Evolutionary conservation across 2,329 filamentous ascomycete genomes (phyloP).

Genomic region (Colletotrichum cordylinicola): DNA sequence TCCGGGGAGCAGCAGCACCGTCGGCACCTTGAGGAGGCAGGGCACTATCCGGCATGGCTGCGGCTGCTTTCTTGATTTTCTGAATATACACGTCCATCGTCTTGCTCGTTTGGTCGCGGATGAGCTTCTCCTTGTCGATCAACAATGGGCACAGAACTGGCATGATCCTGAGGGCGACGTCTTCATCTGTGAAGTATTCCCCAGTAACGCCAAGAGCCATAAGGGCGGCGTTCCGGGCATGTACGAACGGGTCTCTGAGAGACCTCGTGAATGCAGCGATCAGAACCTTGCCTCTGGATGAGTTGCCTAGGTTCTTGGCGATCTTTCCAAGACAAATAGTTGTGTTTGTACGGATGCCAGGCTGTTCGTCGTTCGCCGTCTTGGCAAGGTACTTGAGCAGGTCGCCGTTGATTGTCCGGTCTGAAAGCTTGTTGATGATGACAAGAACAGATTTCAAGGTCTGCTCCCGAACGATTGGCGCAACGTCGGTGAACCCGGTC

Average conservation of each 20-base stretch:
- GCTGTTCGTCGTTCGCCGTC: slow-evolving; percentile 96
- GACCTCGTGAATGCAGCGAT: slow-evolving; percentile 91
- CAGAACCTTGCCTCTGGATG: slow-evolving; percentile 86
- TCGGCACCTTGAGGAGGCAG: slow-evolving; percentile 69
- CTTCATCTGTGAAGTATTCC: slow-evolving; percentile 88
- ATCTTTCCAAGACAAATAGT: slow-evolving; percentile 98
- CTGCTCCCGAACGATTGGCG: slow-evolving; percentile 91
- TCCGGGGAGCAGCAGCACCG: slow-evolving; percentile 66
- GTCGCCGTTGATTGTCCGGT: slow-evolving; percentile 92
- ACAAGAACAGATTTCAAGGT: slow-evolving; percentile 93
- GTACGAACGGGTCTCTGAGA: slow-evolving; percentile 90
- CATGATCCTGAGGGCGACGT: slow-evolving; percentile 83
- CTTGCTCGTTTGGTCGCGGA: slow-evolving; percentile 91
- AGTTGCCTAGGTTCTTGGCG: slow-evolving; percentile 81
- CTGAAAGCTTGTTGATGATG: slow-evolving; percentile 87
- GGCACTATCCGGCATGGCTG: slow-evolving; percentile 79
- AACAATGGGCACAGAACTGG: slow-evolving; percentile 84
- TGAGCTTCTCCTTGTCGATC: slow-evolving; percentile 93
- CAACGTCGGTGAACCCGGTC: slow-evolving; percentile 92
- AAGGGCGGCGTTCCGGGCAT: slow-evolving; percentile 88
- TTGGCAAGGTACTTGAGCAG: slow-evolving; percentile 90
- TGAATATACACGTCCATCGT: slow-evolving; percentile 86
- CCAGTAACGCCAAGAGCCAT: slow-evolving; percentile 85
- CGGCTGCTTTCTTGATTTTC: slow-evolving; percentile 79
- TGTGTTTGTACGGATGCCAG: slow-evolving; percentile 96